phyloP scores from a whole-genome alignment of 805 yeast genomes.

The Scheffersomyces amazonensis region DNA sequence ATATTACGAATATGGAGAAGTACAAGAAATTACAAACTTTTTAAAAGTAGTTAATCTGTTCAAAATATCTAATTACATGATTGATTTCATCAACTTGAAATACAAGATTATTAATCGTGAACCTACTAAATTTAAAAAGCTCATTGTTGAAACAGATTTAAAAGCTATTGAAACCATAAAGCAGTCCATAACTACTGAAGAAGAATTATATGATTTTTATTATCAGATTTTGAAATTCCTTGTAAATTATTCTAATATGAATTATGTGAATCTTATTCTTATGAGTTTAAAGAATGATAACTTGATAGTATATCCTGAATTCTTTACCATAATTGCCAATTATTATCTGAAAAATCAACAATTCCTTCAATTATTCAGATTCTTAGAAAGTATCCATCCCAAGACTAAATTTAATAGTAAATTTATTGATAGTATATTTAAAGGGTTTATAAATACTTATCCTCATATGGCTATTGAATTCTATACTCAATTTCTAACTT shows the following conservation, averaged over 20 bases:
- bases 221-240: slow-evolving; percentile 25
- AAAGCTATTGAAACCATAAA: slow-evolving; percentile 15
- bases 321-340: slow-evolving; percentile 20
- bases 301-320: slow-evolving; percentile 15
- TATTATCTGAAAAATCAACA: slow-evolving; percentile 24
- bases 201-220: slow-evolving; percentile 21
- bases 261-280: slow-evolving; percentile 23
- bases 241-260: slow-evolving; percentile 23
- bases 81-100: slow-evolving; percentile 20
- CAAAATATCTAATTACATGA: slow-evolving; percentile 16
- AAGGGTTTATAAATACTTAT: slow-evolving; percentile 30
- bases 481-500: slow-evolving; percentile 4
- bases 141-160: slow-evolving; percentile 21
- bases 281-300: slow-evolving; percentile 22
- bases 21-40: slow-evolving; percentile 20
- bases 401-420: slow-evolving; percentile 17
- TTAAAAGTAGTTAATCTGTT: slow-evolving; percentile 15
- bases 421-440: slow-evolving; percentile 19
- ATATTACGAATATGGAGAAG: slow-evolving; percentile 26
- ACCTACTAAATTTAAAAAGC: slow-evolving; percentile 21
- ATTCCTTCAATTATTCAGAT: slow-evolving; percentile 26
- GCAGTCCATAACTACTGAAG: slow-evolving; percentile 5
- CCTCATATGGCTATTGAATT: slow-evolving; percentile 24
- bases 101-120: slow-evolving; percentile 23
- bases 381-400: slow-evolving; percentile 13